phyloP scores from a whole-genome alignment of 768 basidiomycete genomes.

The Sarcodon aspratus region DNA sequence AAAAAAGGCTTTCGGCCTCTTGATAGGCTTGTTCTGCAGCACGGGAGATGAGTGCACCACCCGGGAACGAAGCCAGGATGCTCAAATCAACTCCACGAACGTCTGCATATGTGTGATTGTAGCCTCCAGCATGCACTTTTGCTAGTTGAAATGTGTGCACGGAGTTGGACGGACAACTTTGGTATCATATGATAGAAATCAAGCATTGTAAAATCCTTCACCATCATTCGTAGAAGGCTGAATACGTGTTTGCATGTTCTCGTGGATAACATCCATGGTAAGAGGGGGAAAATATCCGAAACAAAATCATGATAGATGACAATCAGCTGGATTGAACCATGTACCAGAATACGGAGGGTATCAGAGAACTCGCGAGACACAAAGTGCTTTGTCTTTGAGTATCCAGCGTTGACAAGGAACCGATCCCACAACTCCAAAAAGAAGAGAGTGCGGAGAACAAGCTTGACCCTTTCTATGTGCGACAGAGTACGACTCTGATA shows the following conservation, averaged over 20 bases:
- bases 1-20: conserved; percentile 2
- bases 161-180: conserved; percentile 13
- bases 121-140: neutral
- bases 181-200: conserved; percentile 21
- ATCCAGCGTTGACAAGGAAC: conserved; percentile 10
- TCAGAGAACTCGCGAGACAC: conserved; percentile 13
- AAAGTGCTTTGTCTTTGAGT: conserved; percentile 10
- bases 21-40: neutral
- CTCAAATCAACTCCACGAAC: neutral
- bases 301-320: conserved; percentile 22
- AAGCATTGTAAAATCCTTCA: conserved; percentile 22
- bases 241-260: conserved; percentile 25
- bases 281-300: conserved; percentile 17
- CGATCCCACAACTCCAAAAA: conserved; percentile 15
- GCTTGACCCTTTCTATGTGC: conserved; percentile 12
- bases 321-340: conserved; percentile 12
- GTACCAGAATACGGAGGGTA: conserved; percentile 12
- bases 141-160: neutral
- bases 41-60: neutral
- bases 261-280: conserved; percentile 24
- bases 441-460: conserved; percentile 12
- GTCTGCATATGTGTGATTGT: conserved; percentile 4
- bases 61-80: neutral
- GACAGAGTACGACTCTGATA: conserved; percentile 15
- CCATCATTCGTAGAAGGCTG: conserved; percentile 16